Evolutionary conservation across 306 rosid genomes (phyloP).

Genomic region (Prunus mira): DNA sequence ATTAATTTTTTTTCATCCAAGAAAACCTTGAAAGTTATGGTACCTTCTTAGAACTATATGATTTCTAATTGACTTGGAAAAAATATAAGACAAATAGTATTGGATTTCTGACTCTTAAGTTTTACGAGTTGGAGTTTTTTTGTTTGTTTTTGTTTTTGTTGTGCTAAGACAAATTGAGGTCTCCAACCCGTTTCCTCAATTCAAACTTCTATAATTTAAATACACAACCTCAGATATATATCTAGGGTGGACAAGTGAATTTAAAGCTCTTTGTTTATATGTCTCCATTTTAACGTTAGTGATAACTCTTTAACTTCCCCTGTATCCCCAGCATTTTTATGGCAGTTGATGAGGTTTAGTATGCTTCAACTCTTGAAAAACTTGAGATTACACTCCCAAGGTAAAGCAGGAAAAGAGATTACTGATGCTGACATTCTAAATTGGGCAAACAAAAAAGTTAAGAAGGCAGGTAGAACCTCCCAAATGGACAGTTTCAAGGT

Average conservation of each 20-base stretch:
- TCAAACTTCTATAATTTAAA: not conserved
- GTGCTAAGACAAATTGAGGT: not conserved
- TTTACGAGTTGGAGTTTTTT: not conserved
- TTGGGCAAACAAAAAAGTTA: conserved; percentile 95
- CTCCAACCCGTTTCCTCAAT: not conserved
- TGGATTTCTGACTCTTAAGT: not conserved
- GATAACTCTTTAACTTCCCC: conserved; percentile 15
- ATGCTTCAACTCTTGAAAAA: conserved; percentile 95
- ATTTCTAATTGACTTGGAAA: not conserved
- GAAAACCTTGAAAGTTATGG: not conserved
- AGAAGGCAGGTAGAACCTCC: conserved; percentile 72
- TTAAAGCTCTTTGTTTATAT: not conserved
- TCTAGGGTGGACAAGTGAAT: not conserved
- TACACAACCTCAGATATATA: not conserved
- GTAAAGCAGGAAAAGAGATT: conserved; percentile 75
- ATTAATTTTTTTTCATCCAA: not conserved
- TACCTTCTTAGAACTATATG: not conserved
- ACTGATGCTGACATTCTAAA: conserved; percentile 81
- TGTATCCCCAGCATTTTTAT: conserved; percentile 68
- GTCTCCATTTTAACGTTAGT: not conserved
- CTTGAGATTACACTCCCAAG: conserved; percentile 93
- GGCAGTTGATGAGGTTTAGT: conserved; percentile 96
- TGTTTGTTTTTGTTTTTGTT: not conserved
- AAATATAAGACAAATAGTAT: not conserved
- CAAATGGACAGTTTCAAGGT: conserved; percentile 96